Evolutionary conservation across 1,284 basidiomycete genomes (phyloP).

Genomic region (Ganoderma multipileum): DNA sequence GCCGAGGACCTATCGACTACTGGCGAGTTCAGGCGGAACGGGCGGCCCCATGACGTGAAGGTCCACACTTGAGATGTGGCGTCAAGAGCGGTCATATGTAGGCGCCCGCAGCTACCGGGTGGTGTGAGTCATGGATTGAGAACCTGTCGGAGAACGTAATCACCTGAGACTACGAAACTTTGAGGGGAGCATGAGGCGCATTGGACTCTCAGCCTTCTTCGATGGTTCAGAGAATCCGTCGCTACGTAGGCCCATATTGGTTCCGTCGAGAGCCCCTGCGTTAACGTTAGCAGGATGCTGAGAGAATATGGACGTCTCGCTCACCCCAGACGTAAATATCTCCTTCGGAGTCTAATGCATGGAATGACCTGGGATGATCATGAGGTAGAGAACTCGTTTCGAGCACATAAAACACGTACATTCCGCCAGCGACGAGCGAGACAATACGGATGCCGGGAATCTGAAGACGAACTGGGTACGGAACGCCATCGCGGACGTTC

Average conservation of each 20-base stretch:
- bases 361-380: slow-evolving; percentile 67
- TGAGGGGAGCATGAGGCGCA: slow-evolving; percentile 62
- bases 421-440: slow-evolving; percentile 79
- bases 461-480: slow-evolving; percentile 66
- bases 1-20: slow-evolving; percentile 51
- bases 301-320: slow-evolving; percentile 16
- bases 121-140: slow-evolving; percentile 15
- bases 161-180: slow-evolving; percentile 70
- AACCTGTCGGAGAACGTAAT: slow-evolving; percentile 7
- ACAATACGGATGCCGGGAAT: slow-evolving; percentile 73
- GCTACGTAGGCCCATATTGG: slow-evolving; percentile 44
- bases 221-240: slow-evolving; percentile 66
- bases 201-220: slow-evolving; percentile 58
- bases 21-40: slow-evolving; percentile 64
- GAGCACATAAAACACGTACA: slow-evolving; percentile 55
- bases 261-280: slow-evolving; percentile 69
- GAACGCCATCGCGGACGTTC: slow-evolving; percentile 49
- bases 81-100: slow-evolving; percentile 75
- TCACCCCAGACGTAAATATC: slow-evolving; percentile 85
- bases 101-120: slow-evolving; percentile 68
- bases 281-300: slow-evolving; percentile 7
- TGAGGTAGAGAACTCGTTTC: neutral
- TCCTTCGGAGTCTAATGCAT: slow-evolving; percentile 79
- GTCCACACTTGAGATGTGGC: slow-evolving; percentile 67
- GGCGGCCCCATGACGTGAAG: slow-evolving; percentile 76